Evolutionary conservation across 176 grass and related monocot genomes (phyloP).

Genomic region (Ananas comosus): DNA sequence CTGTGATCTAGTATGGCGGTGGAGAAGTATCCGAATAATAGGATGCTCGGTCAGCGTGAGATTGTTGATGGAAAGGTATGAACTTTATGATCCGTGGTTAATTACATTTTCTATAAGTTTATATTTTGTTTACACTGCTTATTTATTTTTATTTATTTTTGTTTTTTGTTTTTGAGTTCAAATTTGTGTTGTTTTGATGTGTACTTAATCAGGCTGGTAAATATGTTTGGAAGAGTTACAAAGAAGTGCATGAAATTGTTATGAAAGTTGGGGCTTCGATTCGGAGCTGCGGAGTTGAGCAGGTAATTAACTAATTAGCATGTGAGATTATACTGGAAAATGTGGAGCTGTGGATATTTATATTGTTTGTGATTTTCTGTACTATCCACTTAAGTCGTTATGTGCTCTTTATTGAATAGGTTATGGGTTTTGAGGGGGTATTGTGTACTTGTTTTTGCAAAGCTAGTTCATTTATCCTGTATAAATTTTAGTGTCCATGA

Average conservation of each 20-base stretch:
- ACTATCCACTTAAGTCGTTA: too few relatives aligned
- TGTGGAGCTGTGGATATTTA: too few relatives aligned
- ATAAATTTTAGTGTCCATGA: too few relatives aligned
- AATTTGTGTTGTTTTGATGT: background rate
- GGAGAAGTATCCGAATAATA: conserved; percentile 68
- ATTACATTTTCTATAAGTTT: background rate
- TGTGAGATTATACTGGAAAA: background rate
- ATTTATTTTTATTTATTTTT: background rate
- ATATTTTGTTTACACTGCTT: background rate
- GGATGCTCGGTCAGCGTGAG: conserved; percentile 58
- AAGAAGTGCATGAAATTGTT: conserved; percentile 52
- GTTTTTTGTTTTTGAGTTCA: background rate
- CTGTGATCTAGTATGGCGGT: conserved; percentile 35
- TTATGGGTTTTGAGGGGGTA: too few relatives aligned
- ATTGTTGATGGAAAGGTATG: conserved; percentile 65
- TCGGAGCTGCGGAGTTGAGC: conserved; percentile 42
- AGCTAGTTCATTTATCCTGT: too few relatives aligned
- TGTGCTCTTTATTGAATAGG: too few relatives aligned
- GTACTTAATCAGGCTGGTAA: conserved; percentile 43
- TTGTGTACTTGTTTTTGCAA: too few relatives aligned
- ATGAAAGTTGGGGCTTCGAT: conserved; percentile 58
- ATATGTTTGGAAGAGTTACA: conserved; percentile 67
- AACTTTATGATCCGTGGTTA: background rate
- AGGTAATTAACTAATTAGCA: conserved; percentile 25
- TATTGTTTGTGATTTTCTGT: too few relatives aligned